Conservation (phyloP, 345 rosid species). For the Aurinia saxatilis region DNA sequence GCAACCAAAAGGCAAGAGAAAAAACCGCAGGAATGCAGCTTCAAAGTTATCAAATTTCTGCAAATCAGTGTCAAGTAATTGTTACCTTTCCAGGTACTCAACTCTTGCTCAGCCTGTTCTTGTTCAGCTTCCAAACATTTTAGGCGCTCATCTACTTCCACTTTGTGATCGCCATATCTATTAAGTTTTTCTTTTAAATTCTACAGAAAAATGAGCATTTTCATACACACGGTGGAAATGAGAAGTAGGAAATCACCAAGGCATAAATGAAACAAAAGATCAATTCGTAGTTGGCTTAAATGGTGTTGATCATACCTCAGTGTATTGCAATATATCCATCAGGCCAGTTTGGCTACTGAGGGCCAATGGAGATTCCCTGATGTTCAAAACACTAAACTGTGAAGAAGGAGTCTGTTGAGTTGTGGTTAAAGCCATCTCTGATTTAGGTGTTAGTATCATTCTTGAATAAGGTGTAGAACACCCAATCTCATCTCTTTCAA, state of each 20-base stretch:
- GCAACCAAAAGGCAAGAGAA: too few relatives aligned
- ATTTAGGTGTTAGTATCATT: neutral
- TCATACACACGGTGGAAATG: neutral
- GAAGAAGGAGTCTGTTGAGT: constrained; percentile 7
- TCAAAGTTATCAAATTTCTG: neutral
- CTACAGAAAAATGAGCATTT: constrained; percentile 25
- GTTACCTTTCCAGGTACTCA: constrained; percentile 42
- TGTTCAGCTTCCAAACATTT: constrained; percentile 15
- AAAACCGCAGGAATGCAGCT: too few relatives aligned
- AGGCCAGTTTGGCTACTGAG: constrained; percentile 1
- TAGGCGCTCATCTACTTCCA: constrained; percentile 8
- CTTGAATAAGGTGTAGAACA: neutral
- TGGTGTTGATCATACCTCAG: constrained; percentile 2
- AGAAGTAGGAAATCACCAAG: neutral
- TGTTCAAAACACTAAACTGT: neutral
- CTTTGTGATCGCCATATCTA: constrained; percentile 19
- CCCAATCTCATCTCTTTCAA: constrained; percentile 9
- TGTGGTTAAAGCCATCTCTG: neutral
- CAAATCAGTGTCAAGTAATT: neutral
- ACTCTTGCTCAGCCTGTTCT: constrained; percentile 19
- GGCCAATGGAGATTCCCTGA: neutral
- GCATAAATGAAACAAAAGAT: neutral
- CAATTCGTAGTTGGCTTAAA: neutral
- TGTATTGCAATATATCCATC: neutral
- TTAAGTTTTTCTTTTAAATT: constrained; percentile 10